Evolutionary conservation across 208 protist genomes (phyloP).

Genomic region (Leishmania arabica): DNA sequence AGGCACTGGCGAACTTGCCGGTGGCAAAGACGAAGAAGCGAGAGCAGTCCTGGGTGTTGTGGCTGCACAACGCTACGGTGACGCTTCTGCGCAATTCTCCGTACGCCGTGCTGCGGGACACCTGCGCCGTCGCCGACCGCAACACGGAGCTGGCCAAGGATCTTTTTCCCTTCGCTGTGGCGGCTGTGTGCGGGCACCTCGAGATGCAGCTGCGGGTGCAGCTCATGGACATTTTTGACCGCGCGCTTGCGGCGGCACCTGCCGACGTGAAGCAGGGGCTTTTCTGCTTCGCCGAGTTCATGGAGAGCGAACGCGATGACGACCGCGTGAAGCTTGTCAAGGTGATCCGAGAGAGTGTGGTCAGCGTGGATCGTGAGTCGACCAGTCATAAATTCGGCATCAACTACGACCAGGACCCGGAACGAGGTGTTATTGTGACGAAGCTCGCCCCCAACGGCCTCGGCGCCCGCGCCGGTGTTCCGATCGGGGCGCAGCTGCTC

Average conservation of each 20-base stretch:
- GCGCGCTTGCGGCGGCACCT: slow-evolving; percentile 62
- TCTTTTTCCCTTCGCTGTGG: slow-evolving; percentile 85
- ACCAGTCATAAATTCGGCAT: slow-evolving; percentile 85
- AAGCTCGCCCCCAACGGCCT: slow-evolving; percentile 79
- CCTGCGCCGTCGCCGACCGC: slow-evolving; percentile 49
- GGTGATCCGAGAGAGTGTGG: slow-evolving; percentile 44
- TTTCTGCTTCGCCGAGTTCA: slow-evolving; percentile 86
- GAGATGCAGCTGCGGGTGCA: slow-evolving; percentile 36
- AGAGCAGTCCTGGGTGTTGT: slow-evolving; percentile 91
- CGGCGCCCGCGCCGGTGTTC: slow-evolving; percentile 67
- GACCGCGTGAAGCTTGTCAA: slow-evolving; percentile 49
- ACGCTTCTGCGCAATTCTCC: slow-evolving; percentile 77
- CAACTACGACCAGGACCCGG: slow-evolving; percentile 86
- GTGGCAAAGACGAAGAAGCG: slow-evolving; percentile 78
- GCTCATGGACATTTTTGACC: slow-evolving; percentile 78
- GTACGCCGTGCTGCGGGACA: slow-evolving; percentile 71
- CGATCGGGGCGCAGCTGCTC: slow-evolving; percentile 69
- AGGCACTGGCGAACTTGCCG: slow-evolving; percentile 67
- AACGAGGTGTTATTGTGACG: slow-evolving; percentile 76
- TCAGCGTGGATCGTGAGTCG: slow-evolving; percentile 58
- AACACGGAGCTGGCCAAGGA: slow-evolving; percentile 82
- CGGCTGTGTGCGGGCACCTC: slow-evolving; percentile 63
- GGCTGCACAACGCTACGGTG: slow-evolving; percentile 83
- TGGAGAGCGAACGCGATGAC: slow-evolving; percentile 80
- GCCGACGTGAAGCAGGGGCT: slow-evolving; percentile 82